phyloP scores from a whole-genome alignment of 2,329 filamentous ascomycete species.

The Colletotrichum truncatum region DNA sequence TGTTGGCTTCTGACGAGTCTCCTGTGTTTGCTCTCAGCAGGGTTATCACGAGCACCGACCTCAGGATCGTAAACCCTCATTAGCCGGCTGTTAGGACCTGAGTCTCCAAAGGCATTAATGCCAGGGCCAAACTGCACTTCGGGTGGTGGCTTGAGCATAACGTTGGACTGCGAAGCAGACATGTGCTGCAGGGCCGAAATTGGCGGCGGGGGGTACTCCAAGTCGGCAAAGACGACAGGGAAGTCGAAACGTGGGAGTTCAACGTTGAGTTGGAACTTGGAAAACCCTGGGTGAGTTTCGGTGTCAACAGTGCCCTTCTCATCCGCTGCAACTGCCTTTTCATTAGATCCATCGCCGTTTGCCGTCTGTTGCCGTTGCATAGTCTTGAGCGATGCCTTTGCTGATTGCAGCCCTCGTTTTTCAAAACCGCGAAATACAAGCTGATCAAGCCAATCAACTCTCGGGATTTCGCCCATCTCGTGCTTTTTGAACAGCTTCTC shows the following conservation, averaged over 20 bases:
- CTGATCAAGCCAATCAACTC: constrained; percentile 95
- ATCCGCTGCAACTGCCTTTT: constrained; percentile 33
- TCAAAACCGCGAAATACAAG: constrained; percentile 92
- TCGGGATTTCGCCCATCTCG: constrained; percentile 94
- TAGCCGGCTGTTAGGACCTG: constrained; percentile 65
- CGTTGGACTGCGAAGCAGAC: constrained; percentile 70
- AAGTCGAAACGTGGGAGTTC: constrained; percentile 97
- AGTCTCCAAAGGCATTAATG: constrained; percentile 75
- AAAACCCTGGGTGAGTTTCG: constrained; percentile 57
- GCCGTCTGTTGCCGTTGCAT: constrained; percentile 57
- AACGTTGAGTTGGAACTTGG: constrained; percentile 83
- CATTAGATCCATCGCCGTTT: constrained; percentile 48
- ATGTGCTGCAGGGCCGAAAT: constrained; percentile 78
- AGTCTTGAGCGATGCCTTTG: constrained; percentile 70
- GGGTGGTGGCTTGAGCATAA: constrained; percentile 81
- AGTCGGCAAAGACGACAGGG: constrained; percentile 92
- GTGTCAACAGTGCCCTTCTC: constrained; percentile 42
- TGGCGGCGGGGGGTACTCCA: constrained; percentile 88
- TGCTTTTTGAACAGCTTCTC: constrained; percentile 96
- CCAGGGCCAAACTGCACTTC: constrained; percentile 92
- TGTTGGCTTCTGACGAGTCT: constrained; percentile 89
- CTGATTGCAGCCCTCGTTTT: constrained; percentile 73
- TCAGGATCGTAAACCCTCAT: constrained; percentile 95
- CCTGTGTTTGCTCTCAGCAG: constrained; percentile 93
- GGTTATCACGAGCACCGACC: constrained; percentile 88